Evolutionary conservation across 2,329 filamentous ascomycete species (phyloP).

Genomic region (Talaromyces rugulosus): DNA sequence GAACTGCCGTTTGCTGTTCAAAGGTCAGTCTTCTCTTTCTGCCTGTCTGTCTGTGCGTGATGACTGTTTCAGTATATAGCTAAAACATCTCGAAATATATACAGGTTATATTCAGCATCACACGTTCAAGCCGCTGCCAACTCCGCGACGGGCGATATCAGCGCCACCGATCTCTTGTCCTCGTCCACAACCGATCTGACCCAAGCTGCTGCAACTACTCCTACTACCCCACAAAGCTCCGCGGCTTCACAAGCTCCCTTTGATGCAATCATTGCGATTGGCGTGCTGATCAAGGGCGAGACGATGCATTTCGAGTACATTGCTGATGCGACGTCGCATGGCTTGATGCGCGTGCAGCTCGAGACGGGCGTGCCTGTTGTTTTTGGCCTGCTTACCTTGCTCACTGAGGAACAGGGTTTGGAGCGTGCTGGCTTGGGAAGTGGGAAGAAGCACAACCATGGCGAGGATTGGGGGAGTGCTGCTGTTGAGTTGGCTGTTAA

Average conservation of each 20-base stretch:
- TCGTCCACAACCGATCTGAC: conserved; percentile 66
- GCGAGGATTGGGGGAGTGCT: conserved; percentile 90
- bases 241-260: conserved; percentile 54
- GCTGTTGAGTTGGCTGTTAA: conserved; percentile 93
- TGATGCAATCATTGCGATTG: conserved; percentile 91
- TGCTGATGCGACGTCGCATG: conserved; percentile 81
- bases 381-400: conserved; percentile 85
- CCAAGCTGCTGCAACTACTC: conserved; percentile 35
- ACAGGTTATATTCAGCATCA: conserved; percentile 76
- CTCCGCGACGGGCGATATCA: conserved; percentile 32
- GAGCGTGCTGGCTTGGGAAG: conserved; percentile 71
- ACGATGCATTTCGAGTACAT: conserved; percentile 99
- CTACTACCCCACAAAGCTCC: conserved; percentile 35
- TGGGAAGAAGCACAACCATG: conserved; percentile 72
- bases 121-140: conserved; percentile 72
- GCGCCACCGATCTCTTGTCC: conserved; percentile 55
- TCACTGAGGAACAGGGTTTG: conserved; percentile 82
- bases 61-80: not conserved
- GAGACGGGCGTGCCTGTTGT: conserved; percentile 86
- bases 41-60: not conserved
- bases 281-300: conserved; percentile 95
- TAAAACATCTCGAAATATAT: not conserved
- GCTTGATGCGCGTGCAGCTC: conserved; percentile 89
- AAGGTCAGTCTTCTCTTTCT: conserved; percentile 47
- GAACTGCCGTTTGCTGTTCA: conserved; percentile 90